phyloP scores from a whole-genome alignment of 495 filamentous ascomycete genomes.

The Pseudotulostoma volvatum region DNA sequence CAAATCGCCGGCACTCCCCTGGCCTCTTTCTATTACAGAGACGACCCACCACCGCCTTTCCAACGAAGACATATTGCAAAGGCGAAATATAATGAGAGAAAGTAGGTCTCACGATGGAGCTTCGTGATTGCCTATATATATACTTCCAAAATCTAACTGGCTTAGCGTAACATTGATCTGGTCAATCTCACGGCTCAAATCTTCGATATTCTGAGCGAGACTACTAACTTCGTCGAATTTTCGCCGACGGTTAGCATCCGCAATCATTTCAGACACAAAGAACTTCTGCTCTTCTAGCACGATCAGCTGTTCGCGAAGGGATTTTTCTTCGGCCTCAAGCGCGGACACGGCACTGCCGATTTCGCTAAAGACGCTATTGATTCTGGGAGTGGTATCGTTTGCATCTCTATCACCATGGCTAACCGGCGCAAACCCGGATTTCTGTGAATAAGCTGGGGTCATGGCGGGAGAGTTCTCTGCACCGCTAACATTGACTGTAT shows the following conservation, averaged over 20 bases:
- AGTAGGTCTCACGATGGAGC: conserved; percentile 9
- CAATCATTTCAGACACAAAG: conserved; percentile 78
- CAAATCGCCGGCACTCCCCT: too few species aligned
- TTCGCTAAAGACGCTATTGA: conserved; percentile 39
- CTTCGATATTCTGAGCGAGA: conserved; percentile 65
- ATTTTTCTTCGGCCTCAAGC: conserved; percentile 75
- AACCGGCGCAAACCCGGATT: conserved; percentile 40
- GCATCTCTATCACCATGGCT: conserved; percentile 40
- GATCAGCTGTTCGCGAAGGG: conserved; percentile 64
- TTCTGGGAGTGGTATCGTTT: conserved; percentile 36
- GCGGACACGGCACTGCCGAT: conserved; percentile 50
- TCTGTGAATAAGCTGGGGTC: conserved; percentile 20
- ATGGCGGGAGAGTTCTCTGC: conserved; percentile 11
- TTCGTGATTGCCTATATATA: conserved; percentile 24
- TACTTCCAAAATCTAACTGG: conserved; percentile 34
- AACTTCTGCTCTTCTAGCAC: conserved; percentile 92
- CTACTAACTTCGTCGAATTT: conserved; percentile 82
- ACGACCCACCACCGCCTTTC: too few species aligned
- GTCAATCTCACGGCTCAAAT: conserved; percentile 72
- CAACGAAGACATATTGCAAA: too few species aligned
- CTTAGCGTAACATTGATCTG: conserved; percentile 37
- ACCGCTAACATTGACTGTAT: conserved; percentile 18
- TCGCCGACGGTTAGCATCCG: conserved; percentile 58
- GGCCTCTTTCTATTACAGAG: too few species aligned
- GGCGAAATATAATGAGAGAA: too few species aligned